Evolutionary conservation across 305 asterid genomes (phyloP).

Genomic region (Ilex paraguariensis): DNA sequence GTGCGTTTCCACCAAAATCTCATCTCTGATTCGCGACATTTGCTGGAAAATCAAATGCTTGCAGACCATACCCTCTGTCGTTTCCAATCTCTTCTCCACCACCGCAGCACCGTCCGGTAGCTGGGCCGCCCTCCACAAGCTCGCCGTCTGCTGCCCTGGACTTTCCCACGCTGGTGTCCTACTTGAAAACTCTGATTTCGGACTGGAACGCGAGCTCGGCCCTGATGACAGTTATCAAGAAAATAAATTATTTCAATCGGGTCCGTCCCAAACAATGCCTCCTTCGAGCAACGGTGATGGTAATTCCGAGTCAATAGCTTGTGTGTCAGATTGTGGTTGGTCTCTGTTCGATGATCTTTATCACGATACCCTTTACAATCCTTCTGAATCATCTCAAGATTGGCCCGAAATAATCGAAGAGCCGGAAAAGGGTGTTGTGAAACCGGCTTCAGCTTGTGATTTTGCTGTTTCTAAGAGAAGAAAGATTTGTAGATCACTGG

Average conservation of each 20-base stretch:
- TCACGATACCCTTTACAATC: constrained; percentile 61
- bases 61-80: constrained; percentile 66
- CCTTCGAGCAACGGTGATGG: constrained; percentile 25
- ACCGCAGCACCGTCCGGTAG: constrained; percentile 28
- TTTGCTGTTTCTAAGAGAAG: constrained; percentile 36
- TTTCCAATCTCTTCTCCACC: constrained; percentile 52
- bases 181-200: constrained; percentile 84
- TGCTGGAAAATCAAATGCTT: constrained; percentile 68
- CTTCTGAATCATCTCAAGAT: constrained; percentile 38
- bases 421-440: constrained; percentile 18
- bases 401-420: constrained; percentile 22
- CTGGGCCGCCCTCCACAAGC: constrained; percentile 86
- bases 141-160: constrained; percentile 89
- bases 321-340: constrained; percentile 50
- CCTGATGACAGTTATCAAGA: constrained; percentile 47
- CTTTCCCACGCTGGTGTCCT: constrained; percentile 80
- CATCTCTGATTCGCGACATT: constrained; percentile 47
- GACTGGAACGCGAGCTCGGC: constrained; percentile 85
- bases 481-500: constrained; percentile 38
- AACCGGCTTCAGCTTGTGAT: constrained; percentile 8
- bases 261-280: constrained; percentile 6
- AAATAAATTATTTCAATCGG: constrained; percentile 12
- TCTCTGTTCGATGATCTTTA: constrained; percentile 79
- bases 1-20: constrained; percentile 76
- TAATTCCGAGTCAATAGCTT: constrained; percentile 17